phyloP scores from a whole-genome alignment of 495 filamentous ascomycete species.

The Geopyxis carbonaria region DNA sequence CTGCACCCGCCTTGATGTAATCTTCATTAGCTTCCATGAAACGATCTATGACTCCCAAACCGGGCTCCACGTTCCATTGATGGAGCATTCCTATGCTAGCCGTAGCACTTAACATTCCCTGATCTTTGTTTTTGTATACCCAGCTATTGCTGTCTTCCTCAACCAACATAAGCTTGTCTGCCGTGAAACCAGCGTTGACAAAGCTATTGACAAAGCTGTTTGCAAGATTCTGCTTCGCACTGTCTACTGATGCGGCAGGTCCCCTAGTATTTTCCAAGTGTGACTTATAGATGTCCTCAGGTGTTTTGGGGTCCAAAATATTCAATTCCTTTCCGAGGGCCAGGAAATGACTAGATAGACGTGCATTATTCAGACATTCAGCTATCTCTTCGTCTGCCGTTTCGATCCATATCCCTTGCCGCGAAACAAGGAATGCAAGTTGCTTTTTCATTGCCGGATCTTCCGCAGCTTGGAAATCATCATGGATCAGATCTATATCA shows the following conservation, averaged over 20 bases:
- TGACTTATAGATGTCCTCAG: conserved; percentile 99
- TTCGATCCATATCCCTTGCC: conserved; percentile 78
- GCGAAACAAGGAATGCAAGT: conserved; percentile 80
- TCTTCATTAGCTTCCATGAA: conserved; percentile 75
- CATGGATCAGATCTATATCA: conserved; percentile 59
- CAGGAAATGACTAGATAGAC: conserved; percentile 82
- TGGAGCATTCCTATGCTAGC: conserved; percentile 81
- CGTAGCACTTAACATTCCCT: conserved; percentile 72
- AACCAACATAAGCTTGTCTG: conserved; percentile 92
- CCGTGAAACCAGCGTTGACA: conserved; percentile 85
- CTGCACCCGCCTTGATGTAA: conserved; percentile 72
- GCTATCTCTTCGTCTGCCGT: conserved; percentile 54
- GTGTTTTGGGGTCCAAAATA: conserved; percentile 87
- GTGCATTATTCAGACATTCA: conserved; percentile 73
- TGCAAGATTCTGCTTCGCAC: conserved; percentile 85
- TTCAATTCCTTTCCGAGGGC: conserved; percentile 87
- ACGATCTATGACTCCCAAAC: conserved; percentile 79
- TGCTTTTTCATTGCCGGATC: conserved; percentile 80
- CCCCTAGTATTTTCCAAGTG: conserved; percentile 90
- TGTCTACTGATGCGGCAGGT: conserved; percentile 74
- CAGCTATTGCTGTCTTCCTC: conserved; percentile 68
- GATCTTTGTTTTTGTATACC: conserved; percentile 97
- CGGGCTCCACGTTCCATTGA: conserved; percentile 78
- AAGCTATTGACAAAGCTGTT: conserved; percentile 95
- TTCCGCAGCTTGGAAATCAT: conserved; percentile 58